These are phyloP conservation scores for Spathaspora sp. DNA, from an alignment of 805 yeast genomes.

Conservation along the genomic window DNA sequence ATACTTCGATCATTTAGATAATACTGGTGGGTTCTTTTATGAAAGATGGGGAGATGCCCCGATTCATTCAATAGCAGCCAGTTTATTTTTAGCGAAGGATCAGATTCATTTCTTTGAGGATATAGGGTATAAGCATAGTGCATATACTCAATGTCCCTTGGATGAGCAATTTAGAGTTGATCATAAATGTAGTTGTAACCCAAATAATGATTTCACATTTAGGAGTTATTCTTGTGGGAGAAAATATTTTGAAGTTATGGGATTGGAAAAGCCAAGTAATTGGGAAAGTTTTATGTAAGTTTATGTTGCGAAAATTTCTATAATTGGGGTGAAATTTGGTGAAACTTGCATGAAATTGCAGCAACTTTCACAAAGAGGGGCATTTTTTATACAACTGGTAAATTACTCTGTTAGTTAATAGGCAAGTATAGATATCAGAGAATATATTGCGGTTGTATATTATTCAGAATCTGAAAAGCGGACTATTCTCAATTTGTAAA, in stretches of 20 bases:
- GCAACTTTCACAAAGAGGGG: too few species aligned
- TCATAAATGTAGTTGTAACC: constrained; percentile 71
- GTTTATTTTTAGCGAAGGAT: constrained; percentile 67
- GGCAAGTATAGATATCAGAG: too few species aligned
- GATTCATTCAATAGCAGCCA: constrained; percentile 82
- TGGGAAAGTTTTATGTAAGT: constrained; percentile 20
- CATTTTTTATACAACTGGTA: too few species aligned
- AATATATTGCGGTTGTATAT: too few species aligned
- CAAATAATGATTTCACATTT: constrained; percentile 69
- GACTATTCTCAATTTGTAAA: neutral
- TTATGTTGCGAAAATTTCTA: neutral
- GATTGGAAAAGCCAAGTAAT: constrained; percentile 24
- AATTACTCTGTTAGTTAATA: too few species aligned
- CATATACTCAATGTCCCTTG: constrained; percentile 77
- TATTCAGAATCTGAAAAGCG: neutral
- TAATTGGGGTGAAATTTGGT: neutral
- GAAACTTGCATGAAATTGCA: too few species aligned
- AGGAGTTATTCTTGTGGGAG: constrained; percentile 25
- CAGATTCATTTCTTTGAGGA: constrained; percentile 77
- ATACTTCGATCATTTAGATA: constrained; percentile 72
- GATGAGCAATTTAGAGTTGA: constrained; percentile 50
- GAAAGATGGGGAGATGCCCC: constrained; percentile 97
- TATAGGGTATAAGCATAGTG: constrained; percentile 80
- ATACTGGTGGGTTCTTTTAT: constrained; percentile 87
- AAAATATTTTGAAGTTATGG: constrained; percentile 28